Percentiles rank a stretch among this genome's conserved stretches.
Evolutionary conservation across 495 filamentous ascomycete species (phyloP).

Genomic region (Paragyromitra xinjiangensis): DNA sequence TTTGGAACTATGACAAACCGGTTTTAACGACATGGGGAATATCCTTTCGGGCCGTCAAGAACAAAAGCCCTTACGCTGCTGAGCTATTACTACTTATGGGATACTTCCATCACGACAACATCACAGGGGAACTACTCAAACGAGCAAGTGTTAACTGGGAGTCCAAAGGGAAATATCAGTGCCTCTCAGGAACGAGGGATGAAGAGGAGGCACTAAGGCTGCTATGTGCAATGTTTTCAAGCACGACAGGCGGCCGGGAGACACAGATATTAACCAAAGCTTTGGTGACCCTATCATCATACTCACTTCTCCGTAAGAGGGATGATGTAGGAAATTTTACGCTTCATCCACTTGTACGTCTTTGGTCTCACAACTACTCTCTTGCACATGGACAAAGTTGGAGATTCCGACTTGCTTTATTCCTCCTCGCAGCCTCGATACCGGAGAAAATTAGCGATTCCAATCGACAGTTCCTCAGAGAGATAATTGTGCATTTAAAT

Average conservation of each 20-base stretch:
- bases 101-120: slow-evolving; percentile 22
- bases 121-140: slow-evolving; percentile 19
- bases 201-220: slow-evolving; percentile 11
- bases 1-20: background rate
- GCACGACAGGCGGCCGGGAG: background rate
- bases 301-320: slow-evolving; percentile 1
- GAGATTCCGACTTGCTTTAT: background rate
- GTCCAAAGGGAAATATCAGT: background rate
- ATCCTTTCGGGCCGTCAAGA: slow-evolving; percentile 23
- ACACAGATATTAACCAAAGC: background rate
- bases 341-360: slow-evolving; percentile 23
- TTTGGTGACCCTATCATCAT: background rate
- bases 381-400: background rate
- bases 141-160: background rate
- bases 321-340: background rate
- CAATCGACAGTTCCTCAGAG: background rate
- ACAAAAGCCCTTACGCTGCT: slow-evolving; percentile 8
- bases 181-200: background rate
- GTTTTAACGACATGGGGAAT: slow-evolving; percentile 25
- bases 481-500: background rate
- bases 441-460: background rate
- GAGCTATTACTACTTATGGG: slow-evolving; percentile 24
- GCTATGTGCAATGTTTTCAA: background rate
- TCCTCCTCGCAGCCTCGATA: background rate
- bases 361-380: slow-evolving; percentile 10